phyloP scores from a whole-genome alignment of 177 flowering plant species.

The Tripterygium wilfordii region DNA sequence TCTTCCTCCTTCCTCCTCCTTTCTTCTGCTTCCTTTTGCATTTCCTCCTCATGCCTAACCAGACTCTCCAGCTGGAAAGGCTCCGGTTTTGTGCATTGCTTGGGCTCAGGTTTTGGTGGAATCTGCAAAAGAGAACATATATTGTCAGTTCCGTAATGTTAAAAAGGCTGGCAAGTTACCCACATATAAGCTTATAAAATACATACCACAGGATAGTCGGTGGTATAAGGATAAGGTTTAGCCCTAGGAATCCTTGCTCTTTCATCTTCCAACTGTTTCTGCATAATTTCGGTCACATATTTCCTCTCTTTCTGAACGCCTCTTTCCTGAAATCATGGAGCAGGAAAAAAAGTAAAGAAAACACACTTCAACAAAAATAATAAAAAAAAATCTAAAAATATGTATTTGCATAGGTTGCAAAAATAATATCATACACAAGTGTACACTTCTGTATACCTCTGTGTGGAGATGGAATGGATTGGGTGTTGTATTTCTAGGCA shows the following conservation, averaged over 20 bases:
- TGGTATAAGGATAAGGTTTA: slow-evolving; percentile 89
- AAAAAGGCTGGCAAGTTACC: too few relatives aligned
- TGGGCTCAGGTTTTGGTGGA: slow-evolving; percentile 91
- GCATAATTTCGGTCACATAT: slow-evolving; percentile 44
- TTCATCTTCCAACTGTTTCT: slow-evolving; percentile 79
- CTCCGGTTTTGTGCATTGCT: slow-evolving; percentile 65
- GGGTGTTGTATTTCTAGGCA: slow-evolving; percentile 66
- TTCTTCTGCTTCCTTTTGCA: slow-evolving; percentile 84
- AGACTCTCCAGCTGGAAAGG: slow-evolving; percentile 90
- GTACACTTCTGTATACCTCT: too few relatives aligned
- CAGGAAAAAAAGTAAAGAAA: too few relatives aligned
- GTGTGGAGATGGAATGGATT: slow-evolving; percentile 89
- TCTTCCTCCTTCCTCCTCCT: slow-evolving; percentile 60
- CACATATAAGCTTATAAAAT: too few relatives aligned
- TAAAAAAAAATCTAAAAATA: background rate
- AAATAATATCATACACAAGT: too few relatives aligned
- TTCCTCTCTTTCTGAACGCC: slow-evolving; percentile 79
- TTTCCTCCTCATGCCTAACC: slow-evolving; percentile 87
- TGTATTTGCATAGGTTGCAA: background rate
- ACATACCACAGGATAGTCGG: slow-evolving; percentile 90
- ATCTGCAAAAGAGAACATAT: slow-evolving; percentile 33
- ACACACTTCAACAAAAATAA: too few relatives aligned
- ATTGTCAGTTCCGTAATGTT: background rate
- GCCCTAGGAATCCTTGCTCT: slow-evolving; percentile 80
- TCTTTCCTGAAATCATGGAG: slow-evolving; percentile 71